Evolutionary conservation across 306 rosid species (phyloP).

Genomic region (Gleditsia sinensis): DNA sequence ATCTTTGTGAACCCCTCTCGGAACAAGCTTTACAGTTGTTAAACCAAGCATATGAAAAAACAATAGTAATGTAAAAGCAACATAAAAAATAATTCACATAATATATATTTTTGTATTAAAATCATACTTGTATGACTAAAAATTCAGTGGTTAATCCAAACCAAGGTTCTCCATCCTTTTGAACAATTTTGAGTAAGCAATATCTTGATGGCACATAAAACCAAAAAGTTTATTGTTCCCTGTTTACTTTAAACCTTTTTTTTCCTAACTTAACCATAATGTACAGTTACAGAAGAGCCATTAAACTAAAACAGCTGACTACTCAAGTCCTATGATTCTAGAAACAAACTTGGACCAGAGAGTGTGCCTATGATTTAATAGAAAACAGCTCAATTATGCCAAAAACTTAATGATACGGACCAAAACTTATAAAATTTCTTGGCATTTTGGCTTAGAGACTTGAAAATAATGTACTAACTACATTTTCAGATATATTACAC

Average conservation of each 20-base stretch:
- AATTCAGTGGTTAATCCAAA: too few species aligned
- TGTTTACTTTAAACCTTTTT: background rate
- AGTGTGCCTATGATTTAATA: too few species aligned
- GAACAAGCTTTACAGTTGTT: background rate
- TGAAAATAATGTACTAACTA: too few species aligned
- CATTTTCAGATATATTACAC: too few species aligned
- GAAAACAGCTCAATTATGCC: background rate
- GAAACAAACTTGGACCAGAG: too few species aligned
- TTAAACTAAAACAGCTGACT: too few species aligned
- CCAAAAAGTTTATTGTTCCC: background rate
- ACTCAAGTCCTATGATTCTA: too few species aligned
- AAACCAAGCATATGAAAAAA: background rate
- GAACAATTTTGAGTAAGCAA: background rate
- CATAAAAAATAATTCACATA: background rate
- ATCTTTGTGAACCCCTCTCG: background rate
- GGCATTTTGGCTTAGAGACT: background rate
- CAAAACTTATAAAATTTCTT: background rate
- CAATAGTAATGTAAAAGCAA: background rate
- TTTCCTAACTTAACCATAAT: background rate
- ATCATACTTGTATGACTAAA: background rate
- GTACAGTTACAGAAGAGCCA: background rate
- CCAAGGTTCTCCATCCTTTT: background rate
- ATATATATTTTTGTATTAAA: too few species aligned
- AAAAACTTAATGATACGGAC: background rate
- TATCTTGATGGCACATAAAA: background rate